Conservation (phyloP, 148 eudicot genomes). For the Rhododendron vialii region DNA sequence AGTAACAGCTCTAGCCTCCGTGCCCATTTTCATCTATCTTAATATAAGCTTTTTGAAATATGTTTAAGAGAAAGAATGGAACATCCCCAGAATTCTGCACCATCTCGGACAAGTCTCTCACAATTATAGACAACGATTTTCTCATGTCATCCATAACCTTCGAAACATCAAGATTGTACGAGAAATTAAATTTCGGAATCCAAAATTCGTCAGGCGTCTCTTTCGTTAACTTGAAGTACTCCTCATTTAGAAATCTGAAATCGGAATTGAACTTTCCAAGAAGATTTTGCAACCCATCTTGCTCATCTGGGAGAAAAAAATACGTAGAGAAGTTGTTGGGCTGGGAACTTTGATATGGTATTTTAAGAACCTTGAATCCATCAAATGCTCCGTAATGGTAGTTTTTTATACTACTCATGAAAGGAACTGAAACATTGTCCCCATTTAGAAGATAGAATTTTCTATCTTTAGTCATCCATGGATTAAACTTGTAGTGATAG, state of each 20-base stretch:
- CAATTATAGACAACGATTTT: not conserved
- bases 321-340: not conserved
- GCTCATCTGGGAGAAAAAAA: not conserved
- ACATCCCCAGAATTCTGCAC: not conserved
- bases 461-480: too few species aligned
- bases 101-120: not conserved
- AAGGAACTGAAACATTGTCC: too few species aligned
- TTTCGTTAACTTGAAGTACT: not conserved
- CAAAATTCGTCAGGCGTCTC: not conserved
- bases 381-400: too few species aligned
- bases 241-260: not conserved
- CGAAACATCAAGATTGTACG: not conserved
- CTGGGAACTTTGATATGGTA: not conserved
- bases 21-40: constrained; percentile 19
- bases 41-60: constrained; percentile 16
- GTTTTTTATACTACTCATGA: too few species aligned
- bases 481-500: too few species aligned
- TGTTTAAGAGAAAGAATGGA: not conserved
- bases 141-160: constrained; percentile 8
- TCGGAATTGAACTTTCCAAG: not conserved
- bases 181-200: constrained; percentile 19
- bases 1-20: constrained; percentile 15
- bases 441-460: too few species aligned
- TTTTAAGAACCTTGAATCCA: not conserved
- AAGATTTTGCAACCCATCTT: not conserved